Evolutionary conservation across 2,329 filamentous ascomycete genomes (phyloP).

Genomic region (Parasarocladium wereldwijsianum): DNA sequence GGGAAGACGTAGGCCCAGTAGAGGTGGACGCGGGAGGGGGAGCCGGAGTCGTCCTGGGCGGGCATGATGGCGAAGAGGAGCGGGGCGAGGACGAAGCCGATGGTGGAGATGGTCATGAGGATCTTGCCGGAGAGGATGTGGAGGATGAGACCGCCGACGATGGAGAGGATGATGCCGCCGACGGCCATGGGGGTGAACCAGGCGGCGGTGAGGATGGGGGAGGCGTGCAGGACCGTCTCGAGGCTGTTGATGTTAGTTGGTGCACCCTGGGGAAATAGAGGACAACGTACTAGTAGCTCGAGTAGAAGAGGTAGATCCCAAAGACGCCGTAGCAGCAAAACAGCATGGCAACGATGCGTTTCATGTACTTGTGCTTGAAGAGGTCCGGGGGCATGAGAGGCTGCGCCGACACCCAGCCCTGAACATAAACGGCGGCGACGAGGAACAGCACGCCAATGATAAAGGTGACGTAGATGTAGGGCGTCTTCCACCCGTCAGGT

Average conservation of each 20-base stretch:
- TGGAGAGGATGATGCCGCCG: constrained; percentile 50
- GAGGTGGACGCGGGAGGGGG: constrained; percentile 13
- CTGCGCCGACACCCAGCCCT: constrained; percentile 53
- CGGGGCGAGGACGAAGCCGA: constrained; percentile 41
- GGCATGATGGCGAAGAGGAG: constrained; percentile 53
- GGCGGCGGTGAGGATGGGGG: constrained; percentile 47
- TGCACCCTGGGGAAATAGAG: not conserved
- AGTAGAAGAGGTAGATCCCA: constrained; percentile 55
- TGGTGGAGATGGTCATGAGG: constrained; percentile 45
- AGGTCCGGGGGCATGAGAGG: constrained; percentile 57
- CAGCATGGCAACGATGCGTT: constrained; percentile 41
- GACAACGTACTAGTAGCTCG: constrained; percentile 46
- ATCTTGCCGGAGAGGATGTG: constrained; percentile 49
- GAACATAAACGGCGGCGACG: constrained; percentile 48
- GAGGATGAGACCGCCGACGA: constrained; percentile 49
- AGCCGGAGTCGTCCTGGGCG: constrained; percentile 24
- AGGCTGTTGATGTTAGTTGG: constrained; percentile 26
- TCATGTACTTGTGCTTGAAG: constrained; percentile 57
- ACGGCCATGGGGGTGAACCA: constrained; percentile 56
- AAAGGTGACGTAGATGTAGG: constrained; percentile 55
- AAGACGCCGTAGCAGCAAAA: constrained; percentile 55
- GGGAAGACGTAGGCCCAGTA: constrained; percentile 69
- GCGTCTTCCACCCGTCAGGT: constrained; percentile 54
- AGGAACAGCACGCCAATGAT: constrained; percentile 47
- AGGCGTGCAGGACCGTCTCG: constrained; percentile 41